These are phyloP conservation scores for Vaccinium corymbosum DNA, from an alignment of 148 eudicot genomes.

Conservation along the genomic window DNA sequence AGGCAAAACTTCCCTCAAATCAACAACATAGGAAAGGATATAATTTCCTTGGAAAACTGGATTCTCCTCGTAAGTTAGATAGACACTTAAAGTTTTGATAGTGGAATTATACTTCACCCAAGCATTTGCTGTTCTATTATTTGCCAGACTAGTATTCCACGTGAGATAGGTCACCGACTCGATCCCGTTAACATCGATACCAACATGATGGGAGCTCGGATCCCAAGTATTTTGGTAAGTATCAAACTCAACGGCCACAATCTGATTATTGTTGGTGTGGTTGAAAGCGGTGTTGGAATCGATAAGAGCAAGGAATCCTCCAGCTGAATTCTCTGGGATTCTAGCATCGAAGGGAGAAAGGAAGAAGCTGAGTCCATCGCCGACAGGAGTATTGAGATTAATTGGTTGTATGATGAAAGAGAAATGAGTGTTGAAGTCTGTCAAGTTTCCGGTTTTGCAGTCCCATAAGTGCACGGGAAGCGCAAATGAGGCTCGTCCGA, in stretches of 20 bases:
- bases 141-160: neutral
- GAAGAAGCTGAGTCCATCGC: too few relatives aligned
- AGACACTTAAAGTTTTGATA: neutral
- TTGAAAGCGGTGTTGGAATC: neutral
- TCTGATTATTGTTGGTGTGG: neutral
- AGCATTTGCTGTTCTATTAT: neutral
- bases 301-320: too few relatives aligned
- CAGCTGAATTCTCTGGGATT: too few relatives aligned
- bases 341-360: too few relatives aligned
- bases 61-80: neutral
- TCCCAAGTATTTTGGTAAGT: neutral
- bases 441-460: too few relatives aligned
- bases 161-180: neutral
- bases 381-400: neutral
- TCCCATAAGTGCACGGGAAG: too few relatives aligned
- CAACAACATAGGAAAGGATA: neutral
- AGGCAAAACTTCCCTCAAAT: neutral
- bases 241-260: slow-evolving; percentile 1
- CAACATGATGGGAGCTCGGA: neutral
- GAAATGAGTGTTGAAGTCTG: too few relatives aligned
- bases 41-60: neutral
- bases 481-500: too few relatives aligned
- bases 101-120: neutral
- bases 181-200: neutral
- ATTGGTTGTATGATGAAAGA: neutral